Percentiles rank a stretch among this genome's conserved stretches.
These are phyloP conservation scores for Dipteronia dyeriana DNA, from an alignment of 345 rosid genomes.

Conservation along the genomic window DNA sequence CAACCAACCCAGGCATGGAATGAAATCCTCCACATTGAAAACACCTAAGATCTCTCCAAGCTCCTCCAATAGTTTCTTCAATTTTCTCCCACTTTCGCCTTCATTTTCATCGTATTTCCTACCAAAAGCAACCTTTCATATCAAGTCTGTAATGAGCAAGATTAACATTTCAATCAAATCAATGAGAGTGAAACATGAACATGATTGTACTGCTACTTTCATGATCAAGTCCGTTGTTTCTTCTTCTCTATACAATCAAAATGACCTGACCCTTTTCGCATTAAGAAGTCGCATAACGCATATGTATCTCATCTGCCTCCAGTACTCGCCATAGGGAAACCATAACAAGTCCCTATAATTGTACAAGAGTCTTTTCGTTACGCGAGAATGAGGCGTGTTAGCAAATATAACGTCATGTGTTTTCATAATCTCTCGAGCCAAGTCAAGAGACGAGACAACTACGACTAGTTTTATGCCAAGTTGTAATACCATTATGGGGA, in stretches of 20 bases:
- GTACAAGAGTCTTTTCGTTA: slow-evolving; percentile 11
- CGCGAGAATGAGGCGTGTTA: slow-evolving; percentile 7
- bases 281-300: slow-evolving; percentile 22
- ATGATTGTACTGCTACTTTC: background rate
- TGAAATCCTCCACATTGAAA: slow-evolving; percentile 11
- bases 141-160: slow-evolving; percentile 6
- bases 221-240: slow-evolving; percentile 13
- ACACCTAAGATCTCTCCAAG: slow-evolving; percentile 17
- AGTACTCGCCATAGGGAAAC: slow-evolving; percentile 22
- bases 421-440: slow-evolving; percentile 23
- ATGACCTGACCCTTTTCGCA: slow-evolving; percentile 18
- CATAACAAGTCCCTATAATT: slow-evolving; percentile 12
- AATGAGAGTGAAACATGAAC: background rate
- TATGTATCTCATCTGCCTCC: slow-evolving; percentile 28
- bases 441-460: slow-evolving; percentile 17
- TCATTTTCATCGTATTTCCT: slow-evolving; percentile 2
- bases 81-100: slow-evolving; percentile 3
- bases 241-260: slow-evolving; percentile 23
- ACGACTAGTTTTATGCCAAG: slow-evolving; percentile 18
- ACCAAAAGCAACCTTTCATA: slow-evolving; percentile 21
- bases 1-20: slow-evolving; percentile 23
- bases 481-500: slow-evolving; percentile 23
- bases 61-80: slow-evolving; percentile 11
- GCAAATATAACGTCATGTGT: slow-evolving; percentile 17
- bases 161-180: slow-evolving; percentile 21